These are phyloP conservation scores for Myxozyma lipomycoides DNA, from an alignment of 805 yeast genomes.

Conservation along the genomic window DNA sequence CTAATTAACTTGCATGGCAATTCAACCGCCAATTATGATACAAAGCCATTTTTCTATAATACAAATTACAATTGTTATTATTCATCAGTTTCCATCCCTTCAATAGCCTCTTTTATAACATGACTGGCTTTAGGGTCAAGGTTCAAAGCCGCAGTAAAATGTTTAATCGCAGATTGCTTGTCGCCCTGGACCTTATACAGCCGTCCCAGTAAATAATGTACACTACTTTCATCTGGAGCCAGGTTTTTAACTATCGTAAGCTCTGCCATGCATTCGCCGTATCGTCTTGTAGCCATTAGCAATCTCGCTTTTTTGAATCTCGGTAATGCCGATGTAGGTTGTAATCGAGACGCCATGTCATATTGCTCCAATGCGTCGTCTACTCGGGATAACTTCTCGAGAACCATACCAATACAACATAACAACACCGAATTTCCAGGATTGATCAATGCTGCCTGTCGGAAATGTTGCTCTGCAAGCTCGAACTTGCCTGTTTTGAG, in stretches of 20 bases:
- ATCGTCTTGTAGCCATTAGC: slow-evolving; percentile 65
- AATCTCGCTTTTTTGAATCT: slow-evolving; percentile 84
- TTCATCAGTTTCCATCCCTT: slow-evolving; percentile 33
- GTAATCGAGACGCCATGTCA: slow-evolving; percentile 74
- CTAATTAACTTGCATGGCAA: no score
- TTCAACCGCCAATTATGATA: neutral
- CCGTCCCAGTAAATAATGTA: slow-evolving; percentile 85
- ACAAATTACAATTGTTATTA: no score
- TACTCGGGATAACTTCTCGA: slow-evolving; percentile 67
- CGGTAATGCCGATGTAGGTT: slow-evolving; percentile 82
- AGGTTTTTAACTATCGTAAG: slow-evolving; percentile 67
- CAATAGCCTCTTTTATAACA: slow-evolving; percentile 73
- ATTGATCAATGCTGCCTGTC: slow-evolving; percentile 82
- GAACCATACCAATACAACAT: slow-evolving; percentile 91
- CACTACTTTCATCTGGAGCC: slow-evolving; percentile 94
- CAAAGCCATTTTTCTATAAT: no score
- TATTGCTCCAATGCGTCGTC: slow-evolving; percentile 77
- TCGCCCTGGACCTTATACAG: slow-evolving; percentile 72
- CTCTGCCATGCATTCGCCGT: slow-evolving; percentile 65
- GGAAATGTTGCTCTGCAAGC: slow-evolving; percentile 80
- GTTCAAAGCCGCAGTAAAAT: slow-evolving; percentile 82
- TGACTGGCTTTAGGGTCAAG: slow-evolving; percentile 84
- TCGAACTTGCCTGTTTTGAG: slow-evolving; percentile 78
- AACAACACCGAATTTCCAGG: slow-evolving; percentile 85
- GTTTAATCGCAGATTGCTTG: slow-evolving; percentile 72